These are phyloP conservation scores for Casuarina cunninghamiana DNA, from an alignment of 306 rosid genomes.

Conservation along the genomic window DNA sequence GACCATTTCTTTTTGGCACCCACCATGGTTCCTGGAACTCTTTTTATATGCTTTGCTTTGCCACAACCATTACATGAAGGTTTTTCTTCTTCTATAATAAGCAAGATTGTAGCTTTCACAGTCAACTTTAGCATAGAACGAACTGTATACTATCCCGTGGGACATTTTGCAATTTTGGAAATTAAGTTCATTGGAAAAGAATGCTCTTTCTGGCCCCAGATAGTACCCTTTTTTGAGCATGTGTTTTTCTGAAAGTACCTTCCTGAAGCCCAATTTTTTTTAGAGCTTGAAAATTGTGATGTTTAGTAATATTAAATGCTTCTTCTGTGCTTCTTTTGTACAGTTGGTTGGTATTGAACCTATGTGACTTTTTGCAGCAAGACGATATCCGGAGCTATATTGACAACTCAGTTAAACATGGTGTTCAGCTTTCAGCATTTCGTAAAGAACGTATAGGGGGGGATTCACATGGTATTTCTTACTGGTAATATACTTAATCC, in stretches of 20 bases:
- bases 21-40: neutral
- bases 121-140: neutral
- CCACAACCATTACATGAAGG: neutral
- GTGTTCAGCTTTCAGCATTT: constrained; percentile 78
- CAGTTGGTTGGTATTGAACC: constrained; percentile 29
- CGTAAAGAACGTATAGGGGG: constrained; percentile 99
- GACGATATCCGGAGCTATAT: constrained; percentile 89
- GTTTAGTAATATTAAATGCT: constrained; percentile 14
- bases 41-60: neutral
- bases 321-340: constrained; percentile 24
- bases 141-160: no score
- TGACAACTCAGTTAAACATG: constrained; percentile 86
- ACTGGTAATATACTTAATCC: constrained; percentile 67
- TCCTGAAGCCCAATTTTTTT: neutral
- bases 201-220: neutral
- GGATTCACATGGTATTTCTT: constrained; percentile 86
- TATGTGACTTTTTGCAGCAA: constrained; percentile 75
- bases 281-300: constrained; percentile 18
- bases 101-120: neutral
- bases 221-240: neutral
- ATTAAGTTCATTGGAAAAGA: neutral
- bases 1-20: neutral
- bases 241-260: neutral
- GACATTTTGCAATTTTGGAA: no score
- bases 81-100: neutral